Conservation (phyloP, 345 rosid genomes). For the Rubroshorea leprosula region DNA sequence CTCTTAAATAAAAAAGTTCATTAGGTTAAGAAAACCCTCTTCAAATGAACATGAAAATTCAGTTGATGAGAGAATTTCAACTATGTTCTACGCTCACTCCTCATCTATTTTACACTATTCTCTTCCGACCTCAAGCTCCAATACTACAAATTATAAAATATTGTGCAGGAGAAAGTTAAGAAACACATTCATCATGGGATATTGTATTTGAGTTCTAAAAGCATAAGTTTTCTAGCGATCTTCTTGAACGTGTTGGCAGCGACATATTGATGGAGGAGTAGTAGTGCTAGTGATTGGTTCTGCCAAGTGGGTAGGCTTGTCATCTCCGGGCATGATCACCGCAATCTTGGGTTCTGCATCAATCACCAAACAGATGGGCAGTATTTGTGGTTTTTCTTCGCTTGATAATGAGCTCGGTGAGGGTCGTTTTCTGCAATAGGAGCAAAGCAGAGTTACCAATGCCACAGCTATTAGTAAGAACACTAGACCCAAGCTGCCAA, state of each 20-base stretch:
- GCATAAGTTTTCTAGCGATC: too few relatives aligned
- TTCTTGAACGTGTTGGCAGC: conserved; percentile 19
- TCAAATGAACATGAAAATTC: too few relatives aligned
- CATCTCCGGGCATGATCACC: conserved; percentile 55
- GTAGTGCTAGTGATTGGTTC: conserved; percentile 17
- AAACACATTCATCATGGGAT: too few relatives aligned
- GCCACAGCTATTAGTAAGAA: conserved; percentile 32
- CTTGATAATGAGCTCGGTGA: conserved; percentile 10
- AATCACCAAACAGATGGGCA: not conserved
- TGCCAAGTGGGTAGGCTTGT: conserved; percentile 48
- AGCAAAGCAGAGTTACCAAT: conserved; percentile 29
- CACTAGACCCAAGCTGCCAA: conserved; percentile 34
- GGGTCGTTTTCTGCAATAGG: conserved; percentile 17
- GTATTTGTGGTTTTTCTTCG: conserved; percentile 4
- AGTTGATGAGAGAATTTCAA: too few relatives aligned
- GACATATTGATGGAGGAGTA: conserved; percentile 9
- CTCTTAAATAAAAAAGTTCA: too few relatives aligned
- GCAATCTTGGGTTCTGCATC: conserved; percentile 36
- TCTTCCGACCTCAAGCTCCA: too few relatives aligned
- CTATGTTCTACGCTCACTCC: too few relatives aligned
- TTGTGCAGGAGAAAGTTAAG: too few relatives aligned
- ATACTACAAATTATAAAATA: too few relatives aligned
- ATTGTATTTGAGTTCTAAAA: too few relatives aligned
- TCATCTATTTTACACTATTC: too few relatives aligned
- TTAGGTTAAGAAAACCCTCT: too few relatives aligned